These are phyloP conservation scores for Tylopilus cervinicoccineus DNA, from an alignment of 768 basidiomycete species.

Conservation along the genomic window DNA sequence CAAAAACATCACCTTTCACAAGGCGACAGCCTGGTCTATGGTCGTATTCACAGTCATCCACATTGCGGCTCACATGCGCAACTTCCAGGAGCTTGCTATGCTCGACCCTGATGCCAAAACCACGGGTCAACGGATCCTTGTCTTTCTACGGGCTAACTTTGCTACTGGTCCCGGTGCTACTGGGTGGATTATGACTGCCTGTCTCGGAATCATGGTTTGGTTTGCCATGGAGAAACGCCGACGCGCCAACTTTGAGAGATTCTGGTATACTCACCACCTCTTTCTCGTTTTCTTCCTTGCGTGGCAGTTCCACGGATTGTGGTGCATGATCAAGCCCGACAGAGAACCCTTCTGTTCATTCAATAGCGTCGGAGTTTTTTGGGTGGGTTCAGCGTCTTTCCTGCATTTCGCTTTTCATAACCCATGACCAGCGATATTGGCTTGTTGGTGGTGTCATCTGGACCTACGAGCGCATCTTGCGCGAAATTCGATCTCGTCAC, in stretches of 20 bases:
- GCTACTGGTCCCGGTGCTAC: slow-evolving; percentile 77
- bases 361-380: slow-evolving; percentile 89
- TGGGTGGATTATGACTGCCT: slow-evolving; percentile 83
- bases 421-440: slow-evolving; percentile 71
- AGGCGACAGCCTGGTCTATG: slow-evolving; percentile 88
- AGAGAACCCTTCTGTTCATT: slow-evolving; percentile 82
- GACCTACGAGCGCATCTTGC: slow-evolving; percentile 84
- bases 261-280: slow-evolving; percentile 88
- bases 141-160: slow-evolving; percentile 81
- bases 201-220: slow-evolving; percentile 76
- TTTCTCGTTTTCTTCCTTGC: slow-evolving; percentile 90
- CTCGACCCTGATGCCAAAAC: slow-evolving; percentile 50
- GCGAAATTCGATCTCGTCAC: slow-evolving; percentile 89
- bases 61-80: slow-evolving; percentile 80
- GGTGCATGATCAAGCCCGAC: slow-evolving; percentile 95
- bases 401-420: slow-evolving; percentile 4
- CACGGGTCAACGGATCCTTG: slow-evolving; percentile 50
- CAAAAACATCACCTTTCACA: slow-evolving; percentile 89
- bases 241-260: slow-evolving; percentile 76
- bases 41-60: slow-evolving; percentile 75
- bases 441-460: slow-evolving; percentile 81
- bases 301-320: slow-evolving; percentile 97
- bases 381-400: slow-evolving; percentile 51
- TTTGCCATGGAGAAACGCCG: slow-evolving; percentile 81
- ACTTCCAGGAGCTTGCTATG: slow-evolving; percentile 67